These are phyloP conservation scores for Hyaloscypha hepaticicola DNA, from an alignment of 495 filamentous ascomycete genomes.

Conservation along the genomic window DNA sequence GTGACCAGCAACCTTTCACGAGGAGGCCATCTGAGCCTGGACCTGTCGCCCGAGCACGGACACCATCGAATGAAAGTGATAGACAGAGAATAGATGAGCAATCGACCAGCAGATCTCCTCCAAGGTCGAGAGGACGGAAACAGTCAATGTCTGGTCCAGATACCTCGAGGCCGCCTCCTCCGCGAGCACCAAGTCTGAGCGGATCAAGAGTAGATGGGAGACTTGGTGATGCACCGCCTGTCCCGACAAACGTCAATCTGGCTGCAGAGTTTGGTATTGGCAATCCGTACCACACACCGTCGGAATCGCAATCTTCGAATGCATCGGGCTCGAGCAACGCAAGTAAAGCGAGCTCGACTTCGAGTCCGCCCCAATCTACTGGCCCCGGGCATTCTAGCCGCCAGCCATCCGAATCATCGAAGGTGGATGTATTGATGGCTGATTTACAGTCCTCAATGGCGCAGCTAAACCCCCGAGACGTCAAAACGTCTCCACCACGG, in stretches of 20 bases:
- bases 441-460: conserved; percentile 53
- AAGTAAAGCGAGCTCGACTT: conserved; percentile 69
- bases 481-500: conserved; percentile 20
- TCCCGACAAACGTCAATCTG: conserved; percentile 42
- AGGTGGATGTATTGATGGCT: conserved; percentile 50
- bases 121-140: conserved; percentile 27
- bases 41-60: conserved; percentile 36
- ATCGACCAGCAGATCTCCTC: conserved; percentile 11
- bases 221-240: conserved; percentile 17
- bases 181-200: conserved; percentile 43
- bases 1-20: conserved; percentile 34
- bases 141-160: conserved; percentile 48
- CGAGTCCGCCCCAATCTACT: conserved; percentile 55
- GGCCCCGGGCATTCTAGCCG: conserved; percentile 9
- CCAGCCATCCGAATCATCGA: conserved; percentile 26
- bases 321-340: conserved; percentile 63
- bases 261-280: conserved; percentile 51
- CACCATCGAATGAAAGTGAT: conserved; percentile 32
- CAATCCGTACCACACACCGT: conserved; percentile 60
- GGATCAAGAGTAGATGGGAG: conserved; percentile 37
- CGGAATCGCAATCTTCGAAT: conserved; percentile 67
- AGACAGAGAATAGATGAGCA: conserved; percentile 31
- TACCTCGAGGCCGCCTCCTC: conserved; percentile 47
- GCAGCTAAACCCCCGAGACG: conserved; percentile 29
- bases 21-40: conserved; percentile 49